These are phyloP conservation scores for Adansonia madagascariensis DNA, from an alignment of 441 rosid genomes.

Conservation along the genomic window DNA sequence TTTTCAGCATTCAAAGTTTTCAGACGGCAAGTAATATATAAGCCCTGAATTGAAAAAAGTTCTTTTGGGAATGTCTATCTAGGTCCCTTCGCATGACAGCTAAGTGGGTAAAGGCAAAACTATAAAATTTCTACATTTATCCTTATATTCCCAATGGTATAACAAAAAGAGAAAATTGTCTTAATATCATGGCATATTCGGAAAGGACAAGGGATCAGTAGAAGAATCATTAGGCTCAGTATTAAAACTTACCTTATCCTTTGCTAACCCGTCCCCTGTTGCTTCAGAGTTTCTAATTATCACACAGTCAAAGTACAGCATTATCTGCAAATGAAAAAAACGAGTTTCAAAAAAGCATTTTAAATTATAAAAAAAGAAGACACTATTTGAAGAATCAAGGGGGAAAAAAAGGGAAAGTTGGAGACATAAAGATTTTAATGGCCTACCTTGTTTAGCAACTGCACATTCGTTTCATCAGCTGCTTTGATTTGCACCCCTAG, in stretches of 20 bases:
- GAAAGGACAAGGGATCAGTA: neutral
- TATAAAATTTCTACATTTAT: neutral
- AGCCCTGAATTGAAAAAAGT: neutral
- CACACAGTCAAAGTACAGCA: slow-evolving; percentile 60
- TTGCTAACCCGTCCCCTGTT: slow-evolving; percentile 34
- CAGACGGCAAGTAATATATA: neutral
- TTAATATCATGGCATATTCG: neutral
- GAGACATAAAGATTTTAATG: slow-evolving; percentile 3
- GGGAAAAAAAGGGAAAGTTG: neutral
- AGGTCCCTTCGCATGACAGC: neutral
- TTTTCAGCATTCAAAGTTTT: neutral
- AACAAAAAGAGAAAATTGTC: neutral
- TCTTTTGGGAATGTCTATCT: neutral
- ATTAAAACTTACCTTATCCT: slow-evolving; percentile 43
- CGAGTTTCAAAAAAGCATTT: neutral
- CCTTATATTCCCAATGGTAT: slow-evolving; percentile 6
- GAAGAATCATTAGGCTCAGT: slow-evolving; percentile 1
- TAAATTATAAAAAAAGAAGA: slow-evolving; percentile 12
- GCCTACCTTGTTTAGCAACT: slow-evolving; percentile 74
- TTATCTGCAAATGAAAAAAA: slow-evolving; percentile 49
- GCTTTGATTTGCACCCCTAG: slow-evolving; percentile 89
- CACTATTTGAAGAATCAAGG: slow-evolving; percentile 17
- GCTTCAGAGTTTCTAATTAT: slow-evolving; percentile 43
- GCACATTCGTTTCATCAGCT: slow-evolving; percentile 76
- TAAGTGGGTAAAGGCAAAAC: neutral